Base-by-base conservation (phyloP, 129 eudicot species). In the Pulicaria dysenterica region DNA sequence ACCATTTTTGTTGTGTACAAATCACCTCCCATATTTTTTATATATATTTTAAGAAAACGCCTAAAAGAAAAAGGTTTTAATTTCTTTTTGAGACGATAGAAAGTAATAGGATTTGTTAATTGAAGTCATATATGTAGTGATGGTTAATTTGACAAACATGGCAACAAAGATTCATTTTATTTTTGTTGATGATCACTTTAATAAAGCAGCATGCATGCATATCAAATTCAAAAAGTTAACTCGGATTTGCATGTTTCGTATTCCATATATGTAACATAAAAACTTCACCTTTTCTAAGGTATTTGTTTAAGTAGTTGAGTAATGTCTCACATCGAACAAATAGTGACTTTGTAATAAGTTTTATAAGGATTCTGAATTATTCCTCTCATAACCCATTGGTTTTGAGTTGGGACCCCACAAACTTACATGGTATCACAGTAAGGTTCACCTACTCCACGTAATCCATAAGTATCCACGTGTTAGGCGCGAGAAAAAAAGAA, bases 201-300 rank as follows among this genome's bases (percentile, higher is more conserved):
- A 40, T 58, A 75, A 75, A 54, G 79, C 48, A 75, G 39, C 76
- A 43, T 74, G 45, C 71, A 62, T 56, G 73, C 38, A 44, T 41
- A 43, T 55, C 73, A 37, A 60, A 75, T 41, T 50, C 43, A 39
- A 64, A 64, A 53, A 46, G 51, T 67, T 24, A 74, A 74, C 79
- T 53, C 36, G 7, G 24, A 49, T 53, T 39, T 60, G 62, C 43
- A 50, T 73, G 78, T 51, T 51, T 41, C 39, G 40, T 48, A 40
- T 17, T 73, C 42, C 65, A 71, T 56, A 19, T 15, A 48, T 8
- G 13, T 4, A 42, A 54, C 50, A 14, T 59, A 37, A 51, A 49
- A 69, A 39, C 37, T 53, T 69, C 59, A 14, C 49, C 19, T 55
- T 39, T 53, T 67, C 46, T n/a, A n/a, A n/a, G n/a, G n/a, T n/a